These are phyloP conservation scores for Coemansia sp. DNA, from an alignment of 192 early-diverging fungal genomes.

Conservation along the genomic window DNA sequence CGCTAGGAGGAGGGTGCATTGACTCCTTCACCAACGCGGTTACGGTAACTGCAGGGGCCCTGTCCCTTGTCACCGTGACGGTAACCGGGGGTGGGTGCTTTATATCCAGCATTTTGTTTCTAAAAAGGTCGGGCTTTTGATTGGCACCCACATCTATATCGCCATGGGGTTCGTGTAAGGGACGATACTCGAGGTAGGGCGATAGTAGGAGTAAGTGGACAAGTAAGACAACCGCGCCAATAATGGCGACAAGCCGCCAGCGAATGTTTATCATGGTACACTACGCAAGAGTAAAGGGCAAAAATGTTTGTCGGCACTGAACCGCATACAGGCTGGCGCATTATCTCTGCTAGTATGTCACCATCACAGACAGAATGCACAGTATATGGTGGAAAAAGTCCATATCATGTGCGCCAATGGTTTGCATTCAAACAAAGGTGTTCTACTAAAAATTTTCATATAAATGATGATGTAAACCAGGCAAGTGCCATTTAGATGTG, in stretches of 20 bases:
- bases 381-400: background rate
- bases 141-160: constrained; percentile 6
- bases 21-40: constrained; percentile 26
- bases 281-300: background rate
- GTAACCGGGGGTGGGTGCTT: constrained; percentile 37
- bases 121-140: background rate
- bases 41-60: constrained; percentile 14
- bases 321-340: background rate
- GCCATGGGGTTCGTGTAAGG: background rate
- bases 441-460: background rate
- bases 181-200: constrained; percentile 29
- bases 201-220: constrained; percentile 42
- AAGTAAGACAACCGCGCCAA: constrained; percentile 32
- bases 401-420: background rate
- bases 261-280: constrained; percentile 39
- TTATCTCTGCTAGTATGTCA: background rate
- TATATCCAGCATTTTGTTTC: background rate
- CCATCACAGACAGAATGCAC: background rate
- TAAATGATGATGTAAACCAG: background rate
- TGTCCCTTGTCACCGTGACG: constrained; percentile 24
- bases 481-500: background rate
- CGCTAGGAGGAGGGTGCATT: background rate
- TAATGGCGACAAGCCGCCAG: constrained; percentile 45
- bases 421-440: background rate
- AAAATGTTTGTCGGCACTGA: background rate